phyloP scores from a whole-genome alignment of 768 basidiomycete species.

The Suillus occidentalis region DNA sequence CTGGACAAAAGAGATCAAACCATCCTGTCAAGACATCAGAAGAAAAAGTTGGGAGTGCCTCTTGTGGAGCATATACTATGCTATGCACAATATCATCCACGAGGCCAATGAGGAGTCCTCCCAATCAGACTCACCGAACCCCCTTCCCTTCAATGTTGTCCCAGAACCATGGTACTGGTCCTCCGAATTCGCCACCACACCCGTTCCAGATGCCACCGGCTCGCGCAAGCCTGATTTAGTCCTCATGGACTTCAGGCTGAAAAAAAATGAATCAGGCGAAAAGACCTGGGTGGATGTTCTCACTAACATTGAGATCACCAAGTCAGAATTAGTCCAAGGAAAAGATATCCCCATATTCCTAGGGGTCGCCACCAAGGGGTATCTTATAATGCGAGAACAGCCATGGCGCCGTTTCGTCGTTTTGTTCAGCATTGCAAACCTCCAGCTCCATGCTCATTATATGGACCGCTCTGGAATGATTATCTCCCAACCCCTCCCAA shows the following conservation, averaged over 20 bases:
- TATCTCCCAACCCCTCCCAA: not conserved
- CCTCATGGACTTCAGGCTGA: not conserved
- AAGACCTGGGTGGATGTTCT: not conserved
- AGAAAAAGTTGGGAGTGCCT: not conserved
- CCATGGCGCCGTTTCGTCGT: not conserved
- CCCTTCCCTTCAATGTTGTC: not conserved
- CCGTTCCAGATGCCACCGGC: not conserved
- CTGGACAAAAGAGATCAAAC: not conserved
- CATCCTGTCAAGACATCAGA: not conserved
- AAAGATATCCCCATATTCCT: not conserved
- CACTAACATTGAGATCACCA: not conserved
- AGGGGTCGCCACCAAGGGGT: not conserved
- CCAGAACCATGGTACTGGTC: not conserved
- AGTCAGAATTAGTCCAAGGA: not conserved
- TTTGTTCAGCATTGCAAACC: not conserved
- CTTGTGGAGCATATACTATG: not conserved
- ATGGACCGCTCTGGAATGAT: not conserved
- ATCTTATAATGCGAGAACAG: not conserved
- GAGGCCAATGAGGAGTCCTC: not conserved
- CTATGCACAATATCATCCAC: not conserved
- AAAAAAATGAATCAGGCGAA: not conserved
- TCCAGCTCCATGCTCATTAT: not conserved
- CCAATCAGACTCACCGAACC: not conserved
- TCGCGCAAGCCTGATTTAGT: not conserved
- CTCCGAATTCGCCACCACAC: not conserved